Conservation (phyloP, 768 basidiomycete species). For the Polyporus arcularius region DNA sequence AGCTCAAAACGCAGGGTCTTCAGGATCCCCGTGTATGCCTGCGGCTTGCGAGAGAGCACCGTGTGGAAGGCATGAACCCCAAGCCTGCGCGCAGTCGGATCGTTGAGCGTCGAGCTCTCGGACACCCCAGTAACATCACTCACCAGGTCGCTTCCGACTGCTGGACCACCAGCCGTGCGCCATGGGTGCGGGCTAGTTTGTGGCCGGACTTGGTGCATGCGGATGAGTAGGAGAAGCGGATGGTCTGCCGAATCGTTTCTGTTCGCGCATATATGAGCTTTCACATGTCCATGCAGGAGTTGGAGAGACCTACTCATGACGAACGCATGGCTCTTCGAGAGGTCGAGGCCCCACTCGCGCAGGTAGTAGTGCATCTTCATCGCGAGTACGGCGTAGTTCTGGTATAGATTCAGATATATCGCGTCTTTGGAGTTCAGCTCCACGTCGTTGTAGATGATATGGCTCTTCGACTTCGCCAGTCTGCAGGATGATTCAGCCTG, state of each 20-base stretch:
- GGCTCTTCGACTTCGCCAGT: slow-evolving; percentile 70
- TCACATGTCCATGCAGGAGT: not conserved
- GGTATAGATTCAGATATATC: slow-evolving; percentile 83
- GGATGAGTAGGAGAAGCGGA: slow-evolving; percentile 55
- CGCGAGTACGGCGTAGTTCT: slow-evolving; percentile 77
- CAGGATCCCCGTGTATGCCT: slow-evolving; percentile 49
- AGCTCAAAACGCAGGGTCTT: slow-evolving; percentile 53
- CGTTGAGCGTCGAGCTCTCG: not conserved
- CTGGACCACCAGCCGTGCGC: slow-evolving; percentile 45
- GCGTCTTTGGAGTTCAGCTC: slow-evolving; percentile 60
- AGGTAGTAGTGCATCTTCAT: slow-evolving; percentile 90
- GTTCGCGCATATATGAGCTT: not conserved
- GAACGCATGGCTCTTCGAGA: slow-evolving; percentile 49
- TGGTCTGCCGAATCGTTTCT: slow-evolving; percentile 67
- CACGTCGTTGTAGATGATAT: slow-evolving; percentile 80
- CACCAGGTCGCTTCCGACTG: slow-evolving; percentile 65
- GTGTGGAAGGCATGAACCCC: slow-evolving; percentile 78
- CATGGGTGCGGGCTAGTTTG: slow-evolving; percentile 39
- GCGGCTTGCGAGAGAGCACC: slow-evolving; percentile 56
- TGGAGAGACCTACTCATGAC: slow-evolving; percentile 49
- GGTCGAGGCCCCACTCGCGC: slow-evolving; percentile 52
- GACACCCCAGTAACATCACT: slow-evolving; percentile 23
- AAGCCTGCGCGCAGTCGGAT: slow-evolving; percentile 53
- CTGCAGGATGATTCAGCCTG: slow-evolving; percentile 37
- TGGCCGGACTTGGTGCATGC: slow-evolving; percentile 48